These are phyloP conservation scores for Cymbopogon citratus DNA, from an alignment of 176 grass and related monocot species.

Conservation along the genomic window DNA sequence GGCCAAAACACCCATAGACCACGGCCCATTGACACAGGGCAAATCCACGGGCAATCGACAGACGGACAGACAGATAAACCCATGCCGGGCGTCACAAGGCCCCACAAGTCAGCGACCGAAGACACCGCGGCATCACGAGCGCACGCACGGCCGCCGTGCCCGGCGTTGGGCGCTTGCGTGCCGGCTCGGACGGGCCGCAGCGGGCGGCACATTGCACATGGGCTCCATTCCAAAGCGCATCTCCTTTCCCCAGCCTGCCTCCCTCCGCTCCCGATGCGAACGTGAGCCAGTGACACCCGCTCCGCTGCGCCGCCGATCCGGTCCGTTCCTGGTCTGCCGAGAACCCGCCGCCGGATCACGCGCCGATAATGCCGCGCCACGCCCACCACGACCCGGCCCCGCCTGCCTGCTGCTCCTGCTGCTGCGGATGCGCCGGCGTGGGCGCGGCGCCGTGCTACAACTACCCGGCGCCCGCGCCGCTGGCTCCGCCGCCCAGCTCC, in stretches of 20 bases:
- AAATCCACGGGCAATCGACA: neutral
- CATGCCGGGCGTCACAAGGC: neutral
- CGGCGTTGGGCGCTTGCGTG: neutral
- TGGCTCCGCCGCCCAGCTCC: neutral
- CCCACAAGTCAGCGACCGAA: conserved; percentile 19
- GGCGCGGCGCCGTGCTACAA: neutral
- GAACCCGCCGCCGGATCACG: neutral
- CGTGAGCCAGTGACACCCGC: neutral
- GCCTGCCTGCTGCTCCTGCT: conserved; percentile 34
- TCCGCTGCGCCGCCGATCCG: conserved; percentile 13
- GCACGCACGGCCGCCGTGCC: neutral
- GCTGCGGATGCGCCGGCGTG: neutral
- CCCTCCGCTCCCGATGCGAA: neutral
- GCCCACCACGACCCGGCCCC: conserved; percentile 25
- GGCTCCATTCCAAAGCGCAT: conserved; percentile 3
- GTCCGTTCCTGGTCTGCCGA: neutral
- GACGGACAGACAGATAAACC: neutral
- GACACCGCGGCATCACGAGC: neutral
- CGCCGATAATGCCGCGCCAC: conserved; percentile 35
- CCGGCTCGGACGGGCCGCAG: neutral
- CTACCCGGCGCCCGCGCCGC: conserved; percentile 9
- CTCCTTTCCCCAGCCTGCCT: neutral
- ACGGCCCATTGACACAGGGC: neutral
- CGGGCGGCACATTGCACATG: conserved; percentile 3
- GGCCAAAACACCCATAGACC: neutral